Percentiles rank a stretch among this genome's conserved stretches.
These are phyloP conservation scores for Trichothecium roseum DNA, from an alignment of 2,329 filamentous ascomycete species.

Conservation along the genomic window DNA sequence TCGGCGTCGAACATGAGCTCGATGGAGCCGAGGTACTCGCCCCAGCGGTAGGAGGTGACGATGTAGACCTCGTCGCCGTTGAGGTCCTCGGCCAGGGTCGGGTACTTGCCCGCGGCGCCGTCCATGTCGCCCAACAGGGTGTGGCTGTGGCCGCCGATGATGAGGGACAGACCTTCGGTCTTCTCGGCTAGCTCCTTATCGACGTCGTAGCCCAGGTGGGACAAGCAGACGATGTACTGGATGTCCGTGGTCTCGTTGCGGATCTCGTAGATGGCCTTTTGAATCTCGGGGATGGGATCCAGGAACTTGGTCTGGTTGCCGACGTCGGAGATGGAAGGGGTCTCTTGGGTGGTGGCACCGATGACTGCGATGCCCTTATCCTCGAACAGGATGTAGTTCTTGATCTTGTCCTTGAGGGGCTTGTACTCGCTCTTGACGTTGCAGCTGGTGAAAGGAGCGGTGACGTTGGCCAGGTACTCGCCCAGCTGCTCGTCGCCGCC, in stretches of 20 bases:
- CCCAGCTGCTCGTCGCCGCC: conserved; percentile 52
- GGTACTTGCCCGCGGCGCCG: conserved; percentile 49
- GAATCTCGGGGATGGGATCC: conserved; percentile 46
- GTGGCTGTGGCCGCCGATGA: conserved; percentile 53
- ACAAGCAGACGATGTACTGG: conserved; percentile 54
- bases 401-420: conserved; percentile 50
- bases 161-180: conserved; percentile 55
- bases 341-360: conserved; percentile 52
- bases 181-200: conserved; percentile 50
- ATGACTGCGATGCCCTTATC: conserved; percentile 52
- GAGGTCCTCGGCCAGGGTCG: conserved; percentile 49
- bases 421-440: conserved; percentile 52
- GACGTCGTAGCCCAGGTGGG: conserved; percentile 56
- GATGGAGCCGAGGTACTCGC: conserved; percentile 58
- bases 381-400: conserved; percentile 55
- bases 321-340: conserved; percentile 46
- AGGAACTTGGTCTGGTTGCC: conserved; percentile 47
- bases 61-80: conserved; percentile 58
- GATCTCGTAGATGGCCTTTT: conserved; percentile 52
- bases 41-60: conserved; percentile 59
- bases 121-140: conserved; percentile 50
- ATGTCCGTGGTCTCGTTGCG: conserved; percentile 46
- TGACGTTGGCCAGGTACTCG: conserved; percentile 50
- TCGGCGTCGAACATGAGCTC: conserved; percentile 51
- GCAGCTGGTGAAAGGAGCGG: conserved; percentile 53